Base-by-base conservation (phyloP, 1,284 basidiomycete genomes). In the Trichosporon coremiiforme region DNA sequence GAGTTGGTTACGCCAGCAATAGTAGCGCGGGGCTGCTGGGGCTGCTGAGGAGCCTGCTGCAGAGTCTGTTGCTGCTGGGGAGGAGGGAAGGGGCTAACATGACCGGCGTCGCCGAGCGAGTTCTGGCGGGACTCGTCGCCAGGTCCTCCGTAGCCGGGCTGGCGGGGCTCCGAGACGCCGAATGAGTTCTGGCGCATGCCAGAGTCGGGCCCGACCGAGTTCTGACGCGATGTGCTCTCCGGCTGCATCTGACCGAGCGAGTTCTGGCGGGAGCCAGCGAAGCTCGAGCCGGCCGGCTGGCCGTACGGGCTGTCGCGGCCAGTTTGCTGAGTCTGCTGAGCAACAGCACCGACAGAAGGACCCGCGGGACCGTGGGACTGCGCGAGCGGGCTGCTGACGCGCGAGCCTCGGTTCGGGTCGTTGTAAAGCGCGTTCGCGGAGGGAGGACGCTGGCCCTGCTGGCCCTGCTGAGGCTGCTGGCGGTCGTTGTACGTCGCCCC, bases 1-100 rank as follows among this genome's bases (percentile, higher is more conserved):
- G 57, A 62, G 57, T 13, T 35, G 7, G 29, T 8, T 5, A 62
- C 57, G 15, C 57, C 31, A 20, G 57, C 57, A 15, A 62, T 62
- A 6, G 57, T 62, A 4, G 57, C 57, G 3, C 31, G 57, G 6
- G 57, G 29, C 57, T 25, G 25, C 25, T 25, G 25, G 25, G 25
- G 25, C 25, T 33, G 57, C 57, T 62, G 57, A 22, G 47, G 55
- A 41, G 38, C 38, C 41, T 45, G 41, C 31, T 35, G 57, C 57
- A 35, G 57, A n/a, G 29, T 4, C 31, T 53, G 50, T 20, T 50
- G 47, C 47, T 22, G 50, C 57, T 62, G 57, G 12, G 29, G 57
- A 2, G 55, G 15, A 7, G 57, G 57, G 57, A 62, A n/a, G 15
- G 57, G 57, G 15, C 10, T 62, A 17, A 35, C 29, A 10, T 31